A percentile compares a stretch with the other conserved stretches of the same genome.
phyloP scores from a whole-genome alignment of 2,329 filamentous ascomycete species.

The Paracoccidioides lutzii region DNA sequence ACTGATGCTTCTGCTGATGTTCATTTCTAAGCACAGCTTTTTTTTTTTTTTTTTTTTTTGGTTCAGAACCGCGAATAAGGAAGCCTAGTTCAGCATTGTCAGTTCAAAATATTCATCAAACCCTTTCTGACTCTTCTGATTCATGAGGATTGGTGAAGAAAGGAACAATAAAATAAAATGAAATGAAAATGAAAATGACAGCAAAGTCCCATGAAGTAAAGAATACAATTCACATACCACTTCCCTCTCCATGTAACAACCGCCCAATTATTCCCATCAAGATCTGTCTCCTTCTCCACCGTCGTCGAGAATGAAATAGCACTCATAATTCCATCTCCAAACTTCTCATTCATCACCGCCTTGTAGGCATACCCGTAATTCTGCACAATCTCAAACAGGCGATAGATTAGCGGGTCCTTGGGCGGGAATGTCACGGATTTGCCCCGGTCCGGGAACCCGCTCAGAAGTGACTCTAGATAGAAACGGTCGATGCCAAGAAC shows the following conservation, averaged over 20 bases:
- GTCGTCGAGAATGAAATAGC: conserved; percentile 83
- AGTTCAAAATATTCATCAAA: conserved; percentile 4
- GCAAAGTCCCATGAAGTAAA: no score
- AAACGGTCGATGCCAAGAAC: conserved; percentile 49
- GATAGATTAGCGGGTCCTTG: conserved; percentile 74
- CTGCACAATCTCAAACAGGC: conserved; percentile 86
- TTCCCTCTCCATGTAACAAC: conserved; percentile 74
- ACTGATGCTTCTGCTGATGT: background rate
- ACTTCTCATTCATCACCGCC: conserved; percentile 90
- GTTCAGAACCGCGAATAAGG: conserved; percentile 35
- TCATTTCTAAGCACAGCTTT: background rate
- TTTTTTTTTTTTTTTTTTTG: background rate
- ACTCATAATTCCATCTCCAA: conserved; percentile 90
- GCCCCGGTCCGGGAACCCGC: conserved; percentile 69
- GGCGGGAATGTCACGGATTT: conserved; percentile 70
- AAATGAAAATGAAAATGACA: background rate
- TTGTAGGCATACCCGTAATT: conserved; percentile 97
- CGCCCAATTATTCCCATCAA: conserved; percentile 67
- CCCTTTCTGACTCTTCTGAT: no score
- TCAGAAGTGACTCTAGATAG: conserved; percentile 48
- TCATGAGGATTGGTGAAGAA: background rate
- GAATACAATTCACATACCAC: conserved; percentile 45
- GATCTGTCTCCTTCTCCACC: conserved; percentile 86
- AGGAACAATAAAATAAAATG: background rate
- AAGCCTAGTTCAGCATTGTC: conserved; percentile 21